Percentiles rank a stretch among this genome's conserved stretches.
Evolutionary conservation across 352 stramenopile species (phyloP).

Genomic region (Aphanomyces astaci): DNA sequence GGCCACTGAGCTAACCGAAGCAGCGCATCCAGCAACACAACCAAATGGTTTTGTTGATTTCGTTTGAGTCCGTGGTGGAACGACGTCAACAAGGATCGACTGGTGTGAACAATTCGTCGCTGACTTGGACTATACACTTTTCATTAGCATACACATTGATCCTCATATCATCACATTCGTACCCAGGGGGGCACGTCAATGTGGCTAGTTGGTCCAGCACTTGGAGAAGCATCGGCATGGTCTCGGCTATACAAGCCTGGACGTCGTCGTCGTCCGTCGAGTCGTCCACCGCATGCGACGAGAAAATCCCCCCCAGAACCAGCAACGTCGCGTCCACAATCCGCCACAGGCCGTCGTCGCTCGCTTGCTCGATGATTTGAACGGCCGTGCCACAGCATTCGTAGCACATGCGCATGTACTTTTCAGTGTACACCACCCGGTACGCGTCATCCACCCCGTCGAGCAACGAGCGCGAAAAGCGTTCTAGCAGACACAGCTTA

Average conservation of each 20-base stretch:
- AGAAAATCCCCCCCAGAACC: conserved; percentile 41
- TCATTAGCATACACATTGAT: too few relatives aligned
- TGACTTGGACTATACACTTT: not conserved
- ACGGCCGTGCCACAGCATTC: conserved; percentile 60
- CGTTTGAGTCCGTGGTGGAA: conserved; percentile 37
- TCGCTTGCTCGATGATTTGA: conserved; percentile 34
- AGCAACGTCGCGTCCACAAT: conserved; percentile 55
- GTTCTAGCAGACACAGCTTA: not conserved
- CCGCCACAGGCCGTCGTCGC: conserved; percentile 35
- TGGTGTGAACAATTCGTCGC: conserved; percentile 29
- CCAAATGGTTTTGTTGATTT: conserved; percentile 52
- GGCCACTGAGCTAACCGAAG: conserved; percentile 25
- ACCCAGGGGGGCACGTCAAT: not conserved
- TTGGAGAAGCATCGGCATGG: conserved; percentile 42
- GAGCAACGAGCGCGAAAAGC: conserved; percentile 18
- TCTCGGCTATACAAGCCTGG: conserved; percentile 29
- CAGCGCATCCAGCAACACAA: conserved; percentile 43
- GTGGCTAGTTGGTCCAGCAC: conserved; percentile 2
- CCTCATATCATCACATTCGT: too few relatives aligned
- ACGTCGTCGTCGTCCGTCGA: conserved; percentile 31
- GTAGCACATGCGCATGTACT: conserved; percentile 53
- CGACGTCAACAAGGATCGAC: conserved; percentile 36
- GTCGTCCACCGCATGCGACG: not conserved
- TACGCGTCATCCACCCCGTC: conserved; percentile 32
- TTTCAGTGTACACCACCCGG: conserved; percentile 52